Base-by-base conservation (phyloP, 495 filamentous ascomycete species). In the Chaetomium tenue region DNA sequence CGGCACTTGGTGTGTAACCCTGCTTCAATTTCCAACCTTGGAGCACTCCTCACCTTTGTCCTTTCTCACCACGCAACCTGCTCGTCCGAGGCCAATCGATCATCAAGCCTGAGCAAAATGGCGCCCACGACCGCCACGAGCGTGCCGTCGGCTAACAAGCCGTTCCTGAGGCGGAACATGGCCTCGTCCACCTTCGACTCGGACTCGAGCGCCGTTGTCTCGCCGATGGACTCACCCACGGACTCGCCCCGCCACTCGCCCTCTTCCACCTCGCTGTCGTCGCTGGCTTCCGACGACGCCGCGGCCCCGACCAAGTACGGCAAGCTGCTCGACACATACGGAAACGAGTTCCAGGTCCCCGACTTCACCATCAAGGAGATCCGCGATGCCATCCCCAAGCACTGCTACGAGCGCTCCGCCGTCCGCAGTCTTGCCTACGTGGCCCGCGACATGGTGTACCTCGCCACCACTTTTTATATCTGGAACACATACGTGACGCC, bases 231-330 rank as follows among this genome's bases (percentile, higher is more conserved):
- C 69, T 89, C 90, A 12, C 89, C 89, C 8, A 71, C 81, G 47
- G 84, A 88, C 69, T 89, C 87, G 59, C 91, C 92, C 58, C 81
- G 83, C 40, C 86, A 85, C 44, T 95, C 91, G 13, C 85, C 91
- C 22, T 97, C 93, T 11, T 89, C 89, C 23, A 95, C 94, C 6
- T 97, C 93, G 3, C 84, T 97, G 57, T 97, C 93, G 33, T 97
- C 93, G 50, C 81, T 97, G 78, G 86, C 85, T 52, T 94, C 91
- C 16, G 71, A 80, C n/a, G 76, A 78, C 47, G 71, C 72, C 52
- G 47, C 61, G 50, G 5, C 37, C 20, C 30, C 53, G 16, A 52
- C 57, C 60, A 58, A 70, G 44, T 73, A 76, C 58, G 77, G 79
- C 76, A 87, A 86, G 76, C 84, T 92, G 62, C 75, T 87, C 58